These are phyloP conservation scores for Aspergillus phoenicis DNA, from an alignment of 2,329 filamentous ascomycete species.

Conservation along the genomic window DNA sequence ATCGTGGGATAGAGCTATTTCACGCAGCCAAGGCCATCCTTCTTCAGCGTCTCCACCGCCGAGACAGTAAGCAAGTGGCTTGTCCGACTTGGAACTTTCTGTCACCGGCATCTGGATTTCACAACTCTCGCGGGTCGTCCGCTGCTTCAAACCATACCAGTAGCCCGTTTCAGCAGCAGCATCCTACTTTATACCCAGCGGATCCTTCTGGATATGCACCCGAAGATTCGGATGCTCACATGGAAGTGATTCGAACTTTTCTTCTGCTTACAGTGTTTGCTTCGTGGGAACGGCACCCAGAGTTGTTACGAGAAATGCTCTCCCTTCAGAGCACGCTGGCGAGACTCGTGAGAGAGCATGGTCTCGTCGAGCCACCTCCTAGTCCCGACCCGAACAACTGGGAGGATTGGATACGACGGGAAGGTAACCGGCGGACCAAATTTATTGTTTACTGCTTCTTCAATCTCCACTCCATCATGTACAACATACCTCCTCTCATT, in stretches of 20 bases:
- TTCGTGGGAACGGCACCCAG: slow-evolving; percentile 61
- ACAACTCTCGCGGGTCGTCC: slow-evolving; percentile 45
- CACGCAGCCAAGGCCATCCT: slow-evolving; percentile 59
- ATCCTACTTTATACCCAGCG: slow-evolving; percentile 33
- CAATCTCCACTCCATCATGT: slow-evolving; percentile 64
- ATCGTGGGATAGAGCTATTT: slow-evolving; percentile 58
- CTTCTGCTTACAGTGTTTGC: slow-evolving; percentile 60
- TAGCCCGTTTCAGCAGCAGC: slow-evolving; percentile 48
- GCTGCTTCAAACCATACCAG: slow-evolving; percentile 45
- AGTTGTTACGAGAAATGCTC: slow-evolving; percentile 59
- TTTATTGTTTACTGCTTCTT: slow-evolving; percentile 61
- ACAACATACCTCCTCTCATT: slow-evolving; percentile 62
- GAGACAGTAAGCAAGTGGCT: slow-evolving; percentile 50
- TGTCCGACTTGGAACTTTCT: slow-evolving; percentile 47
- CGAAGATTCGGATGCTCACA: slow-evolving; percentile 50
- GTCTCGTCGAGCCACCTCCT: slow-evolving; percentile 41
- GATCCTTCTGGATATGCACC: slow-evolving; percentile 38
- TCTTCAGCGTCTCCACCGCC: slow-evolving; percentile 53
- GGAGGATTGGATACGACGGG: slow-evolving; percentile 57
- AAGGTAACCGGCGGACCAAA: slow-evolving; percentile 58
- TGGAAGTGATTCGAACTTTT: slow-evolving; percentile 55
- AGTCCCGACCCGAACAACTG: slow-evolving; percentile 50
- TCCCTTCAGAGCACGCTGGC: slow-evolving; percentile 60
- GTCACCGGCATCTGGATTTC: slow-evolving; percentile 40
- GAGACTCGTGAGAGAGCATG: slow-evolving; percentile 58